These are phyloP conservation scores for Penicillium frequentans DNA, from an alignment of 2,329 filamentous ascomycete genomes.

Conservation along the genomic window DNA sequence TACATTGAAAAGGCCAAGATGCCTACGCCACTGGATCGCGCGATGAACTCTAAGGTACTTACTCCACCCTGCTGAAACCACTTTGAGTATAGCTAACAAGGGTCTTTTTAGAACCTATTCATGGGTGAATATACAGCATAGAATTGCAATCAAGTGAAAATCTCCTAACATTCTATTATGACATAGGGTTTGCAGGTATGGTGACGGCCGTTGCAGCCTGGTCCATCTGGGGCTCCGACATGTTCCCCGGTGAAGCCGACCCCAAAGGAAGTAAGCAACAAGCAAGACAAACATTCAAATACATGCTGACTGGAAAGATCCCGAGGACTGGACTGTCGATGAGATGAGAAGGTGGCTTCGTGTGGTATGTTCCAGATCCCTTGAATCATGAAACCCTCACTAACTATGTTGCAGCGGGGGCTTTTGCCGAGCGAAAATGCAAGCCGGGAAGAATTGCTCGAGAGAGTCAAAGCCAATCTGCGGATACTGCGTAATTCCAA, in stretches of 20 bases:
- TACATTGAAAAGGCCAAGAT: slow-evolving; percentile 42
- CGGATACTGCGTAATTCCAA: slow-evolving; percentile 41
- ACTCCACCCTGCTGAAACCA: slow-evolving; percentile 23
- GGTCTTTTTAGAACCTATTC: slow-evolving; percentile 60
- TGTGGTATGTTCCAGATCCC: slow-evolving; percentile 58
- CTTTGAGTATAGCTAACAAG: slow-evolving; percentile 12
- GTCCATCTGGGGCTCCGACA: slow-evolving; percentile 80
- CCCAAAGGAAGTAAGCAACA: slow-evolving; percentile 66
- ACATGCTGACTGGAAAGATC: slow-evolving; percentile 48
- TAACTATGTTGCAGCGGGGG: slow-evolving; percentile 53
- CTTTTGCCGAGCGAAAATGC: slow-evolving; percentile 61
- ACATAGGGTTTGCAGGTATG: slow-evolving; percentile 73
- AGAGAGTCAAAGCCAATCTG: slow-evolving; percentile 69
- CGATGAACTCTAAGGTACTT: slow-evolving; percentile 66
- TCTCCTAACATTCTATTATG: slow-evolving; percentile 21
- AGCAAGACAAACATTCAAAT: not conserved
- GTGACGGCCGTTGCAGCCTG: slow-evolving; percentile 79
- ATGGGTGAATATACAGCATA: slow-evolving; percentile 53
- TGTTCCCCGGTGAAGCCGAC: slow-evolving; percentile 74
- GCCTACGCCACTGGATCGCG: slow-evolving; percentile 69
- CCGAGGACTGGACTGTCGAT: slow-evolving; percentile 71
- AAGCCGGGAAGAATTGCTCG: slow-evolving; percentile 64
- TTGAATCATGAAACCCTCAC: not conserved
- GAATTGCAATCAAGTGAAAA: not conserved
- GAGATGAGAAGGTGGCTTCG: slow-evolving; percentile 81